A percentile compares a stretch with the other conserved stretches of the same genome.
Evolutionary conservation across 2,329 filamentous ascomycete species (phyloP).

Genomic region (Aspergillus quadricinctus): DNA sequence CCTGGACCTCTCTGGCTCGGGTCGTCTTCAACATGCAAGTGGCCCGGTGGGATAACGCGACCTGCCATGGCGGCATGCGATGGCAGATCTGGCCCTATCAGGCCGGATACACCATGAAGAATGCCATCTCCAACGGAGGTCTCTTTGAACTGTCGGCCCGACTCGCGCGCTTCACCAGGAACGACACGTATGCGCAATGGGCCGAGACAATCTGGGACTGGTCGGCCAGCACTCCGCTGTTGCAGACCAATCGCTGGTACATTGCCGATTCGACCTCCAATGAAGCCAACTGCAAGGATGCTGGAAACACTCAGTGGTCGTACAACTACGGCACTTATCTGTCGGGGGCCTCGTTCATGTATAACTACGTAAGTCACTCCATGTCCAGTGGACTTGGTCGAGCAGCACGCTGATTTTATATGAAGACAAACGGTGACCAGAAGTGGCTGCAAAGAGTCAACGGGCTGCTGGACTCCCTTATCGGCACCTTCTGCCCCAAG

Average conservation of each 20-base stretch:
- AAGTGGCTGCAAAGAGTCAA: slow-evolving; percentile 54
- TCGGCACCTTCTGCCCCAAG: slow-evolving; percentile 46
- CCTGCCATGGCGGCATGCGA: slow-evolving; percentile 40
- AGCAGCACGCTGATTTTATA: background rate
- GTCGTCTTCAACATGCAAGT: background rate
- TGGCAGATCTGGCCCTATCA: slow-evolving; percentile 79
- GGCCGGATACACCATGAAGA: slow-evolving; percentile 75
- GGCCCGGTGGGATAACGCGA: background rate
- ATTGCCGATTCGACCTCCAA: slow-evolving; percentile 61
- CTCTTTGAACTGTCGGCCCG: slow-evolving; percentile 75
- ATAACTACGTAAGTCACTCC: slow-evolving; percentile 50
- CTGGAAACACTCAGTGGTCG: slow-evolving; percentile 60
- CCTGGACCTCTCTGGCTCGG: background rate
- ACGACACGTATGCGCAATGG: slow-evolving; percentile 59
- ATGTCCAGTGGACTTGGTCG: background rate
- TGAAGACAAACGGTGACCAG: slow-evolving; percentile 44
- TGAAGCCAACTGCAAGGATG: slow-evolving; percentile 54
- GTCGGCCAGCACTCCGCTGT: slow-evolving; percentile 51
- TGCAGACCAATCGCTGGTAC: slow-evolving; percentile 55
- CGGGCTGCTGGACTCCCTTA: slow-evolving; percentile 47
- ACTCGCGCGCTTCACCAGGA: slow-evolving; percentile 60
- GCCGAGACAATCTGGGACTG: slow-evolving; percentile 60
- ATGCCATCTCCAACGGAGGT: slow-evolving; percentile 70
- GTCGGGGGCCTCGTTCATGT: slow-evolving; percentile 60
- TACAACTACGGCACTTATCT: slow-evolving; percentile 60